phyloP scores from a whole-genome alignment of 2,329 filamentous ascomycete genomes.

The Claviceps lovelessii region DNA sequence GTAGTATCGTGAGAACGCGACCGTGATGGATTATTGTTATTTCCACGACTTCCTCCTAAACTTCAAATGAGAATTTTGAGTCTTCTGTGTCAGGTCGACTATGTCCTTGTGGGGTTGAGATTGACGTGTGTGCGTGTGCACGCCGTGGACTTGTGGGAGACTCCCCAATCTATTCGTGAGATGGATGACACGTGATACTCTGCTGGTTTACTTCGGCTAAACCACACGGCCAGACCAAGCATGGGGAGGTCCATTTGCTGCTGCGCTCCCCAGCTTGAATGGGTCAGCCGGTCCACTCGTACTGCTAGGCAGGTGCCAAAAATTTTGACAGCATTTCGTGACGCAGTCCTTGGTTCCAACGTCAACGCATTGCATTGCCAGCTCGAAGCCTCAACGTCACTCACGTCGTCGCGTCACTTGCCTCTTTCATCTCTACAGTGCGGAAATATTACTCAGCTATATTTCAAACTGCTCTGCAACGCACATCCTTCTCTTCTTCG shows the following conservation, averaged over 20 bases:
- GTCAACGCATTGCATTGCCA: not conserved
- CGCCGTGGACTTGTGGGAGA: no score
- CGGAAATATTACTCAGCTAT: not conserved
- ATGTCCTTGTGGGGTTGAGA: no score
- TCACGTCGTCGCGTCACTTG: not conserved
- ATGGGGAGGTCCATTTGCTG: not conserved
- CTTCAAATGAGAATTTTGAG: no score
- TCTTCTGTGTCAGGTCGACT: no score
- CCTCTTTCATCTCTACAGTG: not conserved
- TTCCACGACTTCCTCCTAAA: no score
- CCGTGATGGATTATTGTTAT: no score
- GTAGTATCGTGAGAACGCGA: no score
- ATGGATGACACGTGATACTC: not conserved
- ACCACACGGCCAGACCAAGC: not conserved
- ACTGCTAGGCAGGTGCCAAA: not conserved
- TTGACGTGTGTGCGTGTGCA: no score
- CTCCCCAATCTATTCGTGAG: not conserved
- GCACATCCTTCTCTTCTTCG: not conserved
- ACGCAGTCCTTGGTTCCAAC: not conserved
- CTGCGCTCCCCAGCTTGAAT: not conserved
- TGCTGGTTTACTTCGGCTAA: conserved; percentile 2
- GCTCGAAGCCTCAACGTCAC: not conserved
- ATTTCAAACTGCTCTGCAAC: not conserved
- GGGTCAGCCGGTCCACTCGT: not conserved
- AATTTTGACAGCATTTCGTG: conserved; percentile 1